These are phyloP conservation scores for Cladosporium sp. DNA, from an alignment of 2,329 filamentous ascomycete species.

Conservation along the genomic window DNA sequence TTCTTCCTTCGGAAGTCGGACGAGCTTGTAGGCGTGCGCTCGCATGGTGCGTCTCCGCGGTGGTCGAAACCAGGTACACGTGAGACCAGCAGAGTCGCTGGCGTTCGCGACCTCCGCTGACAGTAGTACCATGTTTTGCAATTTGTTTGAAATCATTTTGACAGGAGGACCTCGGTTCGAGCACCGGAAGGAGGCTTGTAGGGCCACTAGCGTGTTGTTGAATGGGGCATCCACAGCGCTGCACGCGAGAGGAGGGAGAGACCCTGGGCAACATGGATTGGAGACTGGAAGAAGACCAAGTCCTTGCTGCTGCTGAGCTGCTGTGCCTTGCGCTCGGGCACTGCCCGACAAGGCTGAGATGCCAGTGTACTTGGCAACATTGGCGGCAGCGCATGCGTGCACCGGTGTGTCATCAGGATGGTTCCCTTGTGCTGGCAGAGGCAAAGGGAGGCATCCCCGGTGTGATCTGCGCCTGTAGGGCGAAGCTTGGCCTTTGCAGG, in stretches of 20 bases:
- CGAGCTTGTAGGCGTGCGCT: not conserved
- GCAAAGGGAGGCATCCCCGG: not conserved
- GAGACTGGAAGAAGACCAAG: not conserved
- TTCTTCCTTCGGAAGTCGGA: not conserved
- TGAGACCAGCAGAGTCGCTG: not conserved
- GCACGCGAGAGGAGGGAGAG: slow-evolving; percentile 2
- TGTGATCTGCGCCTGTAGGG: slow-evolving; percentile 8
- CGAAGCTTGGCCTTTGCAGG: slow-evolving; percentile 12
- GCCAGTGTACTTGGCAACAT: not conserved
- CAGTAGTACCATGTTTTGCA: not conserved
- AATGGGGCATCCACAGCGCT: slow-evolving; percentile 12
- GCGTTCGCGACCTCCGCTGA: not conserved
- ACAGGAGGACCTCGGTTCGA: not conserved
- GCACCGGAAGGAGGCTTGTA: slow-evolving; percentile 1
- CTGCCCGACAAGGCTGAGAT: slow-evolving; percentile 1
- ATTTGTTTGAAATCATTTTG: not conserved
- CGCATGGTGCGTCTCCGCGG: slow-evolving; percentile 7
- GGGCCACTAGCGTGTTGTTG: slow-evolving; percentile 7
- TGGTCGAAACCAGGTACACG: not conserved
- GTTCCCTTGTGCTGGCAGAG: not conserved
- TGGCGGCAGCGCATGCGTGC: not conserved
- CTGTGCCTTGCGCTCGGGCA: slow-evolving; percentile 1
- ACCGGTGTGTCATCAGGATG: not conserved
- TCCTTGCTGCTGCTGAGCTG: not conserved
- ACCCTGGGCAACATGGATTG: not conserved